Conservation (phyloP, 2,329 filamentous ascomycete genomes). For the Aspergillus ustus region DNA sequence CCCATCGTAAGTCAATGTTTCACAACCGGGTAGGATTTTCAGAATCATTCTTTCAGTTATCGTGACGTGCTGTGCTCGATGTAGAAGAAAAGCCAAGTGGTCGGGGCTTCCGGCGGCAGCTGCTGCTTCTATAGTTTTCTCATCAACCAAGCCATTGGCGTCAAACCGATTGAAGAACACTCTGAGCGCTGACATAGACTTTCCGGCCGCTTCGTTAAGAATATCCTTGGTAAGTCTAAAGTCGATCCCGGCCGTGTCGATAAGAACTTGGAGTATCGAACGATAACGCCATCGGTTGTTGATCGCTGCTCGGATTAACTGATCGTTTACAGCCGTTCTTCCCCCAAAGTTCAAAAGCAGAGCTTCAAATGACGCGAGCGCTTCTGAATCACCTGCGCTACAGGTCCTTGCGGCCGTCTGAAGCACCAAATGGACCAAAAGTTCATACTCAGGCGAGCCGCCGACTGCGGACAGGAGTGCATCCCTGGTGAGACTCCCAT, state of each 20-base stretch:
- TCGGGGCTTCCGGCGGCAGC: not conserved
- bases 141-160: not conserved
- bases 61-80: not conserved
- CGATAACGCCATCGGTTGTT: not conserved
- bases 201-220: not conserved
- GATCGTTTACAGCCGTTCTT: not conserved
- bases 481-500: not conserved
- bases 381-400: too few relatives aligned
- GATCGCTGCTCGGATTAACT: not conserved
- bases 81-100: not conserved
- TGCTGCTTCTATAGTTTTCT: not conserved
- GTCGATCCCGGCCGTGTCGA: not conserved
- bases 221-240: not conserved
- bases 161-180: not conserved
- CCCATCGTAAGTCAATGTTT: not conserved
- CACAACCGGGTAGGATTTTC: not conserved
- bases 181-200: not conserved
- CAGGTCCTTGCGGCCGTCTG: too few relatives aligned
- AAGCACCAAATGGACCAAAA: not conserved
- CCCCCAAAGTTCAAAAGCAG: not conserved
- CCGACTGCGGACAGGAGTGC: not conserved
- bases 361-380: not conserved
- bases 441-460: not conserved
- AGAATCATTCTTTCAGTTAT: not conserved
- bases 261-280: not conserved